Base-by-base conservation (phyloP, 768 basidiomycete genomes). In the Ramaria sp. region DNA sequence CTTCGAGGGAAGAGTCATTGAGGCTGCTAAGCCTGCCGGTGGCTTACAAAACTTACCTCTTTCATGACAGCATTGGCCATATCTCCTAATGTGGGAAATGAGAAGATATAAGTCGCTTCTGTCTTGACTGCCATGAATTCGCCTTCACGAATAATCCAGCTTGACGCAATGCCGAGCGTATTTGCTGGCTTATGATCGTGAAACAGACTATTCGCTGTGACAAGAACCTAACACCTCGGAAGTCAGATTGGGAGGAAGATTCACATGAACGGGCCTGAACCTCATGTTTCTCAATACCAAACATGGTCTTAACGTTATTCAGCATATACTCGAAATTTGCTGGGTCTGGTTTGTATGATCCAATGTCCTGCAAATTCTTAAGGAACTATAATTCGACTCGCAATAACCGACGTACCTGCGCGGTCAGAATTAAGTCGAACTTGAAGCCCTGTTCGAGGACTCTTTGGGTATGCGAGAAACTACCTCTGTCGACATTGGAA, bases 401-500 rank as follows among this genome's bases (percentile, higher is more conserved):
- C 19, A n/a, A 15, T 41, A 41, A 22, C 13, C 10, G 22, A 43
- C 42, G 2, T 4, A 54, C 53, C 45, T 54, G 22, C 5, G 88
- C 86, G 7, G 86, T 88, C 62, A 84, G 70, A 54, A 86, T 71
- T 52, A 81, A 73, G 27, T 80, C 77, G 67, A 89, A 89, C 0
- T 81, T 76, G 24, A 84, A 85, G 50, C 71, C 69, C 59, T 68
- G 64, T 52, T 70, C 69, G 41, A 88, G 78, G 50, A 74, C 73
- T 19, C 70, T 68, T 48, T 82, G 81, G 0, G 85, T 88, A 60
- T 75, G 69, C 3, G 75, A 70, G 64, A 88, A 86, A 33, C 84
- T 83, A 22, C 62, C 65, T 57, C 75, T 75, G 61, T 90, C 87
- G 64, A 89, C 82, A 67, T 90, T 89, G 61, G 86, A 88, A 39